Percentiles rank a stretch among this genome's conserved stretches.
Evolutionary conservation across 768 basidiomycete genomes (phyloP).

Genomic region (Mycena haematopus): DNA sequence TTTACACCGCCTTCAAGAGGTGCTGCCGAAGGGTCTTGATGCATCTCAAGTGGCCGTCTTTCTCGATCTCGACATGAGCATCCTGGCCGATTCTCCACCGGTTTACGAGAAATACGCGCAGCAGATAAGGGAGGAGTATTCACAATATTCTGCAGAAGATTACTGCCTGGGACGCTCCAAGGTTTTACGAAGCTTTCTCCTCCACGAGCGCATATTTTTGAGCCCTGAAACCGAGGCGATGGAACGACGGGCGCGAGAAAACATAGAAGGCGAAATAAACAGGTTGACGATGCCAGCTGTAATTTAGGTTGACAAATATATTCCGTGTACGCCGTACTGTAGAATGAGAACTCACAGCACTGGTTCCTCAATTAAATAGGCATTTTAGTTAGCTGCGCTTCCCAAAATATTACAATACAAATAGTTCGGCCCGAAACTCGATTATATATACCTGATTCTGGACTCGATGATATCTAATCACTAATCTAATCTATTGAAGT

Average conservation of each 20-base stretch:
- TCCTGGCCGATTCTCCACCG: conserved; percentile 20
- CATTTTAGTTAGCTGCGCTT: too few relatives aligned
- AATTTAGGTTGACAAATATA: too few relatives aligned
- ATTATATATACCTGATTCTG: too few relatives aligned
- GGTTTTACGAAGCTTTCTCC: conserved; percentile 26
- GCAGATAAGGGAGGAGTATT: conserved; percentile 26
- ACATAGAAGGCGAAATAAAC: conserved; percentile 25
- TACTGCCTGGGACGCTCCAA: conserved; percentile 28
- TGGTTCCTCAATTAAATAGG: too few relatives aligned
- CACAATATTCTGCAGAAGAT: conserved; percentile 15
- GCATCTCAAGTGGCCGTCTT: conserved; percentile 18
- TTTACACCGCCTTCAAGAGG: conserved; percentile 21
- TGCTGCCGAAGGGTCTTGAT: conserved; percentile 11
- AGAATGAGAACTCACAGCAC: too few relatives aligned
- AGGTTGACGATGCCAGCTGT: neutral
- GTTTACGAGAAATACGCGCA: conserved; percentile 23
- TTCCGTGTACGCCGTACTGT: too few relatives aligned
- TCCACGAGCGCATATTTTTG: conserved; percentile 24
- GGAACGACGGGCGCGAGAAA: conserved; percentile 25
- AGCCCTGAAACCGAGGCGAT: conserved; percentile 16
- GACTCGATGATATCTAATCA: too few relatives aligned
- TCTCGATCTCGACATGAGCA: conserved; percentile 31
- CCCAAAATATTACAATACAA: too few relatives aligned
- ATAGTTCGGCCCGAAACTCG: too few relatives aligned
- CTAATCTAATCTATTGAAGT: too few relatives aligned